Conservation (phyloP, 345 rosid species). For the Citrus australasica region DNA sequence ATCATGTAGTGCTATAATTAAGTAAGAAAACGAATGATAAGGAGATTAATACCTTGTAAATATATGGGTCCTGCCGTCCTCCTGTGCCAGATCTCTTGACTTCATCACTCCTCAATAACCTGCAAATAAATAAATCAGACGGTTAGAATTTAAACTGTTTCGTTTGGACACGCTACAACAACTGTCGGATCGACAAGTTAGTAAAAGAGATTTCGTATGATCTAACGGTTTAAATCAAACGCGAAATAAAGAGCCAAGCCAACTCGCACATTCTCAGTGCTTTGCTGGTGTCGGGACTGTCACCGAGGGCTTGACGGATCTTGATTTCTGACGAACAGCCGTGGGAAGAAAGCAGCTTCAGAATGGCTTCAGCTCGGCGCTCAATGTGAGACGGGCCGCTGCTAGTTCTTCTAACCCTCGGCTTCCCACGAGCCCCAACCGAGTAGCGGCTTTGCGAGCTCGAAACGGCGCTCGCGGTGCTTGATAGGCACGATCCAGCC, state of each 20-base stretch:
- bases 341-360: slow-evolving; percentile 56
- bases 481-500: slow-evolving; percentile 51
- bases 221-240: neutral
- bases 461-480: slow-evolving; percentile 51
- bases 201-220: neutral
- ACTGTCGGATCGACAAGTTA: neutral
- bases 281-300: slow-evolving; percentile 97
- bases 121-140: slow-evolving; percentile 15
- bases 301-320: slow-evolving; percentile 75
- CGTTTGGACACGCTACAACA: neutral
- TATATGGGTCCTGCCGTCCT: slow-evolving; percentile 72
- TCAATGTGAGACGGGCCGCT: slow-evolving; percentile 41
- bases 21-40: neutral
- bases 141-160: neutral
- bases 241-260: neutral
- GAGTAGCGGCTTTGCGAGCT: slow-evolving; percentile 28
- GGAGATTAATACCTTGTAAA: slow-evolving; percentile 60
- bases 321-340: slow-evolving; percentile 62
- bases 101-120: slow-evolving; percentile 59
- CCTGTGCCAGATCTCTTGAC: slow-evolving; percentile 78
- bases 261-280: slow-evolving; percentile 75
- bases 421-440: slow-evolving; percentile 1
- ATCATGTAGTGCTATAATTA: no score
- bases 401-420: slow-evolving; percentile 26
- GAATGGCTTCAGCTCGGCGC: slow-evolving; percentile 67